A percentile compares a stretch with the other conserved stretches of the same genome.
Conservation (phyloP, 2,329 filamentous ascomycete genomes). For the Neopestalotiopsis sp. region DNA sequence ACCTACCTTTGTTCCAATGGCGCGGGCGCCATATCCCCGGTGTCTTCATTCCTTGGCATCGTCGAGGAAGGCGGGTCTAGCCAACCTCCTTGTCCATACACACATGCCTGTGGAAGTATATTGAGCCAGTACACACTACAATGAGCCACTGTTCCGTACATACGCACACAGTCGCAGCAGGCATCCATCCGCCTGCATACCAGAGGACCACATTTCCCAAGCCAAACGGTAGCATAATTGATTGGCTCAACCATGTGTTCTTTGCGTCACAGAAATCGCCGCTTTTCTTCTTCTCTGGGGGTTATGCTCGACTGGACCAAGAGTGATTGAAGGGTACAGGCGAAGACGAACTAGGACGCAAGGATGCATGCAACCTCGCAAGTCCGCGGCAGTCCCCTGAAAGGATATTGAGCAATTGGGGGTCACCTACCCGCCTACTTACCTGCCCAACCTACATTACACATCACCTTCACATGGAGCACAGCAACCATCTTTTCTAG, state of each 20-base stretch:
- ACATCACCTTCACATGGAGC: too few relatives aligned
- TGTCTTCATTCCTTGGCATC: neutral
- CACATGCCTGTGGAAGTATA: neutral
- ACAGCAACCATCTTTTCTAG: neutral
- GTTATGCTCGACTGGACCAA: neutral
- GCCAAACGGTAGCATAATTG: constrained; percentile 1
- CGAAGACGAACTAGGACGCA: neutral
- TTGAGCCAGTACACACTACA: neutral
- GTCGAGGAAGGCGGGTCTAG: constrained; percentile 1
- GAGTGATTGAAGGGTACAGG: neutral
- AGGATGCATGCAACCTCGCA: neutral
- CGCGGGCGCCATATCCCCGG: neutral
- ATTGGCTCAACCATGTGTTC: neutral
- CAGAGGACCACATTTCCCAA: neutral
- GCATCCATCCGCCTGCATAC: neutral
- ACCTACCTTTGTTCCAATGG: neutral
- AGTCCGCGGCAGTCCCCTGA: neutral
- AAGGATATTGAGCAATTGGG: neutral
- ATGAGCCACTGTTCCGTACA: too few relatives aligned
- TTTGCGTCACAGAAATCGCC: neutral
- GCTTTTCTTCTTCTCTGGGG: neutral
- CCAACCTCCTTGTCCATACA: constrained; percentile 3
- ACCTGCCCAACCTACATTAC: too few relatives aligned
- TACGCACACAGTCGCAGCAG: neutral
- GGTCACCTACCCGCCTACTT: neutral